A percentile compares a stretch with the other conserved stretches of the same genome.
phyloP scores from a whole-genome alignment of 139 green algal genomes.

The Picochlorum sp. region DNA sequence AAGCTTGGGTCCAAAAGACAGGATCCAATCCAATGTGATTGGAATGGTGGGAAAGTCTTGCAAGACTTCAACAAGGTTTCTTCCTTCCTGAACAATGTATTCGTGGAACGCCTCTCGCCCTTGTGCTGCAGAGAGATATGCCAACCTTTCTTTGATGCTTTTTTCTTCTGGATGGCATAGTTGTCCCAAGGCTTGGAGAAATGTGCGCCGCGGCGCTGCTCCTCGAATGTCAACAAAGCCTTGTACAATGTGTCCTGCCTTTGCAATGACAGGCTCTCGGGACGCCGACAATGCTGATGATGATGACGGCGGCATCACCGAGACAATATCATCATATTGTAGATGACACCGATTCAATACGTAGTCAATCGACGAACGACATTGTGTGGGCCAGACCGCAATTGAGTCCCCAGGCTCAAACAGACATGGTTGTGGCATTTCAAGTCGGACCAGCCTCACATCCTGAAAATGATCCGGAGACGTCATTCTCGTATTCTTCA shows the following conservation, averaged over 20 bases:
- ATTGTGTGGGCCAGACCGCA: conserved; percentile 55
- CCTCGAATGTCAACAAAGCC: conserved; percentile 74
- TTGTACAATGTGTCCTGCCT: conserved; percentile 35
- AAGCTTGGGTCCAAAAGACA: conserved; percentile 64
- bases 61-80: conserved; percentile 71
- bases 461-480: conserved; percentile 69
- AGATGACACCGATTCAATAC: conserved; percentile 44
- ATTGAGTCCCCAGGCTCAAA: conserved; percentile 77
- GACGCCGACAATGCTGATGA: conserved; percentile 22
- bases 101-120: conserved; percentile 64
- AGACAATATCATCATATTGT: background rate
- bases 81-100: conserved; percentile 46
- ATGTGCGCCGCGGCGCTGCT: conserved; percentile 66
- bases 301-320: conserved; percentile 9
- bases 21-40: conserved; percentile 71
- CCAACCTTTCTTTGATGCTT: conserved; percentile 65
- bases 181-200: conserved; percentile 71
- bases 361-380: conserved; percentile 14
- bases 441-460: conserved; percentile 68
- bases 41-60: conserved; percentile 66
- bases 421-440: conserved; percentile 22
- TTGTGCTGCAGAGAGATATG: conserved; percentile 69
- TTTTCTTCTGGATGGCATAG: background rate
- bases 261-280: conserved; percentile 32
- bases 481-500: conserved; percentile 63